Conservation (phyloP, 2,329 filamentous ascomycete genomes). For the Magnaporthiopsis poae region DNA sequence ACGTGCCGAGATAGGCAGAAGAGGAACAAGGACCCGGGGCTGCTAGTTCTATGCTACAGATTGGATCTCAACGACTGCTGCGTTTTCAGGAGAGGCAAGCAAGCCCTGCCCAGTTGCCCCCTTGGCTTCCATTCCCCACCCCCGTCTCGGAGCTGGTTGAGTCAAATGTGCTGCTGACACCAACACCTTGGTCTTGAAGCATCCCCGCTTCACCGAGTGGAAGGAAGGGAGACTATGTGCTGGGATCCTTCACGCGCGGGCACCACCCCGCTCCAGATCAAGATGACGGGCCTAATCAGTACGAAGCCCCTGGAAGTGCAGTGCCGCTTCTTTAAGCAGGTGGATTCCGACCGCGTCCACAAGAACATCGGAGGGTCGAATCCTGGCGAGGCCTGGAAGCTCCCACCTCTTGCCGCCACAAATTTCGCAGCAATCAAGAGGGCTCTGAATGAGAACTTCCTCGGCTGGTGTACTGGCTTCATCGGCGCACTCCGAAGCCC, state of each 20-base stretch:
- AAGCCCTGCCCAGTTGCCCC: background rate
- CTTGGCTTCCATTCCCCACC: background rate
- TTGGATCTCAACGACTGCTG: background rate
- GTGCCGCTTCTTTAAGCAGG: background rate
- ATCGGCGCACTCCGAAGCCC: background rate
- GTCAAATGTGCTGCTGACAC: background rate
- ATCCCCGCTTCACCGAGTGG: background rate
- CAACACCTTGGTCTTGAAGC: background rate
- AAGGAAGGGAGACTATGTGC: background rate
- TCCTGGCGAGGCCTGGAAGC: background rate
- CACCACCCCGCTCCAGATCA: background rate
- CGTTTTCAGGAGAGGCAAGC: background rate
- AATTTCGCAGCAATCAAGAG: background rate
- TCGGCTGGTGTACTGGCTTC: constrained; percentile 1
- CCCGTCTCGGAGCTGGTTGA: background rate
- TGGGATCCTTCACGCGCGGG: background rate
- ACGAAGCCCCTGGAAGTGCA: background rate
- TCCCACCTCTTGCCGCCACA: background rate
- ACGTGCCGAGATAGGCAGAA: background rate
- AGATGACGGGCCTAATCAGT: background rate
- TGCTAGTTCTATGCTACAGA: background rate
- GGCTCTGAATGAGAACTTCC: background rate
- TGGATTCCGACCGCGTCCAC: background rate
- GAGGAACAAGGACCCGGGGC: background rate
- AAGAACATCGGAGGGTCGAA: background rate